Conservation (phyloP, 1,284 basidiomycete species). For the Irpex rosettiformis region DNA sequence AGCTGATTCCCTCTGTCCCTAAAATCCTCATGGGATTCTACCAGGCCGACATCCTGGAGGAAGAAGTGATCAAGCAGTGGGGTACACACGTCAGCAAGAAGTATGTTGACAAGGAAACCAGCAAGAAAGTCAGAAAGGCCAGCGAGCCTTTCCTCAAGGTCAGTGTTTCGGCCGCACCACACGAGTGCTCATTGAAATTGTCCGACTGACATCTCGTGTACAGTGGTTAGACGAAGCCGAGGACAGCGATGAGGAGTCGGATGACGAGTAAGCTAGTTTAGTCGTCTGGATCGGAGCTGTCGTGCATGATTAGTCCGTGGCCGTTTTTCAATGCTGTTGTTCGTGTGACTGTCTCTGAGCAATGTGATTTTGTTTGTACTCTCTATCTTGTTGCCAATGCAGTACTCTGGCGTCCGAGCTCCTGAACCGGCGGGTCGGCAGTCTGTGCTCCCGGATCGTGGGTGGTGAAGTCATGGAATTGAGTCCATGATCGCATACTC, state of each 20-base stretch:
- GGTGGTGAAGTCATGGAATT: too few species aligned
- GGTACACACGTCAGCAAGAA: constrained; percentile 98
- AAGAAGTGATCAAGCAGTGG: constrained; percentile 90
- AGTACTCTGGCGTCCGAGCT: too few species aligned
- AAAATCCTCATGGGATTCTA: constrained; percentile 97
- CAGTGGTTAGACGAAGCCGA: constrained; percentile 53
- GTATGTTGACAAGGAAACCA: constrained; percentile 94
- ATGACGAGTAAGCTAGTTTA: constrained; percentile 28
- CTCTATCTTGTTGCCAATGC: neutral
- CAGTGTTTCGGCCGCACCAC: constrained; percentile 17
- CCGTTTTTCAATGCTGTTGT: neutral
- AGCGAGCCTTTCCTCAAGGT: constrained; percentile 92
- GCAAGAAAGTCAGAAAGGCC: constrained; percentile 94
- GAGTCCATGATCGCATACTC: too few species aligned
- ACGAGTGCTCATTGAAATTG: neutral
- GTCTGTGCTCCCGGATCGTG: too few species aligned
- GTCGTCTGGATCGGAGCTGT: neutral
- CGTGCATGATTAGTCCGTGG: neutral
- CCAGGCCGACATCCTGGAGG: constrained; percentile 90
- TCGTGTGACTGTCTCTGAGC: neutral
- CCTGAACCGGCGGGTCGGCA: too few species aligned
- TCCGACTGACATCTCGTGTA: constrained; percentile 6
- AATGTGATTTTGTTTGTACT: neutral
- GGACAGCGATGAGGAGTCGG: constrained; percentile 38
- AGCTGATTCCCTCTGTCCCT: constrained; percentile 67